Base-by-base conservation (phyloP, 495 filamentous ascomycete species). In the Hyaloscypha finlandica region DNA sequence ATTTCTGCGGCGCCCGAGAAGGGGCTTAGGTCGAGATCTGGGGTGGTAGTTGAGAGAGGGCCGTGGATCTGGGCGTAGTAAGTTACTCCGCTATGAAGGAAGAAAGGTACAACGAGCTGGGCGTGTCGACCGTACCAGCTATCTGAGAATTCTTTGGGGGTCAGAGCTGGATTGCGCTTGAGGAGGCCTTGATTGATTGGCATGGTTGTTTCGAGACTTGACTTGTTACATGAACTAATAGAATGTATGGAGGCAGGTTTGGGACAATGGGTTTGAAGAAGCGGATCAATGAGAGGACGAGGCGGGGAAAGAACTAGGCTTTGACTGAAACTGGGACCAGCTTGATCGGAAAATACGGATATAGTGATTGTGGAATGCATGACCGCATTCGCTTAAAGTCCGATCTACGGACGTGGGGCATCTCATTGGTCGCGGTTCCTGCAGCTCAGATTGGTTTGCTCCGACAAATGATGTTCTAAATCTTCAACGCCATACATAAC, bases 131-230 rank as follows among this genome's bases (percentile, higher is more conserved):
- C 37, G 32, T 60, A 70, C 61, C 66, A 71, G 56, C 51, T 31
- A 1, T 64, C 61, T 2, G 65, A 71, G 69, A 71, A 71, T 63
- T 68, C 35, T 42, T 68, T 22, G 6, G 19, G 31, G 30, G 69
- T 68, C 39, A 71, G 54, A 31, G 45, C 6, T 2, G 69, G 65
- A 51, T 66, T 67, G 55, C 65, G 65, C 30, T 61, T 61, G 16
- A 71, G 55, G 45, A 71, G 69, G n/a, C 39, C 69, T 65, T 68
- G 65, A 20, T 12, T 52, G 8, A 63, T 53, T 57, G 67, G 61
- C 65, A 63, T 67, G 4, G 48, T 61, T 51, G 31, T 20, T 59
- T 59, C 32, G 31, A 37, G 35, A 48, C 42, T 48, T 19, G 42
- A 14, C 16, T 14, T 14, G 42, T 48, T 3, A 19, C 42, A 12